phyloP scores from a whole-genome alignment of 768 basidiomycete species.

The Vararia minispora region DNA sequence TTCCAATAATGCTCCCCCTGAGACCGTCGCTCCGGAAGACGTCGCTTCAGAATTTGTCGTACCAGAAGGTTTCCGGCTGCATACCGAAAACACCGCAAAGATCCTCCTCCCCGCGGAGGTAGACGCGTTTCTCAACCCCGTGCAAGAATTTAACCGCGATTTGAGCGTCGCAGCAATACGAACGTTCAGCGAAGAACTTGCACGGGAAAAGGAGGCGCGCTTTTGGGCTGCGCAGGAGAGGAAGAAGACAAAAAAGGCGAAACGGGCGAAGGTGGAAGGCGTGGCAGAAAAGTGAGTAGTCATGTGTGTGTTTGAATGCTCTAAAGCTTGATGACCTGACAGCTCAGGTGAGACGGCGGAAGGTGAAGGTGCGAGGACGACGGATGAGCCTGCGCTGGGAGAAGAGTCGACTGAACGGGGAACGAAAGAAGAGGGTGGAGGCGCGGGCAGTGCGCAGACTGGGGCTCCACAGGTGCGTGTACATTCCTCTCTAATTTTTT shows the following conservation, averaged over 20 bases:
- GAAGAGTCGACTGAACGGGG: background rate
- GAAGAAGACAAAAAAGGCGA: slow-evolving; percentile 27
- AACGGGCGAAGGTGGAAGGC: slow-evolving; percentile 24
- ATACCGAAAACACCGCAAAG: slow-evolving; percentile 72
- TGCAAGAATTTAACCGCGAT: slow-evolving; percentile 98
- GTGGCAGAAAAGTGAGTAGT: slow-evolving; percentile 34
- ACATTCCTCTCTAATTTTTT: no score
- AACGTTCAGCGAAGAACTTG: slow-evolving; percentile 72
- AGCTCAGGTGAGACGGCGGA: no score
- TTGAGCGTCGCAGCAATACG: slow-evolving; percentile 83
- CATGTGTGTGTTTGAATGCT: no score
- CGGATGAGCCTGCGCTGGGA: no score
- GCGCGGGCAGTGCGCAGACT: no score
- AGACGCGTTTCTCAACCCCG: slow-evolving; percentile 91
- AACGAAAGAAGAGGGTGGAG: no score
- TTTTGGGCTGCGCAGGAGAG: slow-evolving; percentile 46
- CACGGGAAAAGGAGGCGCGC: slow-evolving; percentile 48
- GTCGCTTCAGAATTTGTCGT: slow-evolving; percentile 30
- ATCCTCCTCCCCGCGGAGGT: slow-evolving; percentile 68
- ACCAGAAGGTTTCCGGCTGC: slow-evolving; percentile 67
- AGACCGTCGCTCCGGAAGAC: no score
- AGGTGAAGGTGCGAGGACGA: no score
- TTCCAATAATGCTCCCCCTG: no score
- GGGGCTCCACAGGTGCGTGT: no score
- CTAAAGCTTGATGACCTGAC: slow-evolving; percentile 9